Evolutionary conservation across 768 basidiomycete species (phyloP).

Genomic region (Suillus ampliporus): DNA sequence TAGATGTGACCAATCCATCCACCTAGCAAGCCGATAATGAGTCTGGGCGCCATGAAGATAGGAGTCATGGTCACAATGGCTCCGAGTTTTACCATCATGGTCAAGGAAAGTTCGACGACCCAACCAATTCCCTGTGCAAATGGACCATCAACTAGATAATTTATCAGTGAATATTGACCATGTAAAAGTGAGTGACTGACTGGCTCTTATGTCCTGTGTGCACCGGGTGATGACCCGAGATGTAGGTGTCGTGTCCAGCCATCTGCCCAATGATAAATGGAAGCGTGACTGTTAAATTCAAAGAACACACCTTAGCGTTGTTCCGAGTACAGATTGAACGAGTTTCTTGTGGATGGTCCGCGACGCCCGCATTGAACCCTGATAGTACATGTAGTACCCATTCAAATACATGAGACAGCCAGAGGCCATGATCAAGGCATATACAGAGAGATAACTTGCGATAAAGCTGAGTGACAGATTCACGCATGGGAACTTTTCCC

Average conservation of each 20-base stretch:
- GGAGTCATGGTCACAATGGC: constrained; percentile 12
- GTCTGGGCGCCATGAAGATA: constrained; percentile 29
- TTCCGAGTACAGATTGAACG: too few species aligned
- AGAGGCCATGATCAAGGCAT: constrained; percentile 40
- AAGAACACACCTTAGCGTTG: too few species aligned
- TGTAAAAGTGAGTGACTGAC: constrained; percentile 24
- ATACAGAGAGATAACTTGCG: constrained; percentile 57
- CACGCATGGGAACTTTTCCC: constrained; percentile 10
- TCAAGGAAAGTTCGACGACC: constrained; percentile 11
- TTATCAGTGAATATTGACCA: not conserved
- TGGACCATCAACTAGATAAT: constrained; percentile 17
- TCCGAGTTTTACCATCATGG: constrained; percentile 13
- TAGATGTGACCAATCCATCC: constrained; percentile 44
- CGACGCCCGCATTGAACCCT: constrained; percentile 36
- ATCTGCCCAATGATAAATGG: too few species aligned
- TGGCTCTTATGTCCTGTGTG: constrained; percentile 21
- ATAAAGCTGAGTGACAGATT: not conserved
- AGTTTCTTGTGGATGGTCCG: too few species aligned
- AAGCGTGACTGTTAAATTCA: too few species aligned
- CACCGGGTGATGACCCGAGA: too few species aligned
- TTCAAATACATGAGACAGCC: constrained; percentile 39
- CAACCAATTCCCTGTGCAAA: not conserved
- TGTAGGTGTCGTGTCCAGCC: too few species aligned
- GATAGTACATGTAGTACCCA: constrained; percentile 46
- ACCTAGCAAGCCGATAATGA: constrained; percentile 34